Percentiles rank a stretch among this genome's conserved stretches.
Conservation (phyloP, 768 basidiomycete genomes). For the Mycena haematopus region DNA sequence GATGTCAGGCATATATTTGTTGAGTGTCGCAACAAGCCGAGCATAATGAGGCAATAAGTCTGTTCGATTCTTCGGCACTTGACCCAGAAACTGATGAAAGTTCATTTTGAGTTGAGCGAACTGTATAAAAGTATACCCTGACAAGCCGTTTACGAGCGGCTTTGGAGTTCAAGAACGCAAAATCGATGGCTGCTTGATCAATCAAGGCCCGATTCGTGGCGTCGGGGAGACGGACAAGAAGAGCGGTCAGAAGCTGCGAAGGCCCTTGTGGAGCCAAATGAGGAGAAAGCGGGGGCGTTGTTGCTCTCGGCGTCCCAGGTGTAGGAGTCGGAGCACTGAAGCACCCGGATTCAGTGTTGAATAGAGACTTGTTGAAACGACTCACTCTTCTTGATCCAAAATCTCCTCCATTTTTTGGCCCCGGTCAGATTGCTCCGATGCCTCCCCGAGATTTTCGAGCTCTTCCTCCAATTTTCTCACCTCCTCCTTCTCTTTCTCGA, state of each 20-base stretch:
- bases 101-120: background rate
- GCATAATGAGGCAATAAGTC: slow-evolving; percentile 95
- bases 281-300: slow-evolving; percentile 66
- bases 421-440: slow-evolving; percentile 36
- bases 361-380: slow-evolving; percentile 9
- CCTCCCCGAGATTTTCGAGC: slow-evolving; percentile 62
- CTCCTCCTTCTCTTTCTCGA: slow-evolving; percentile 69
- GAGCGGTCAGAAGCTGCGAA: slow-evolving; percentile 87
- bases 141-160: slow-evolving; percentile 91
- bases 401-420: slow-evolving; percentile 39
- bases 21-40: slow-evolving; percentile 85
- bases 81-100: slow-evolving; percentile 68
- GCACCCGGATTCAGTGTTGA: slow-evolving; percentile 31
- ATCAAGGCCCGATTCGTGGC: slow-evolving; percentile 90
- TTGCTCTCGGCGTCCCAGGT: slow-evolving; percentile 69
- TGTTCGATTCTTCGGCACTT: slow-evolving; percentile 85
- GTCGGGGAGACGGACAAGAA: slow-evolving; percentile 91
- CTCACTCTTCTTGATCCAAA: slow-evolving; percentile 45
- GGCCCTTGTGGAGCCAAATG: slow-evolving; percentile 87
- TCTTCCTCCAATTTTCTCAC: slow-evolving; percentile 80
- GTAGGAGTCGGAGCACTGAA: slow-evolving; percentile 63
- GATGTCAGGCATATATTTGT: slow-evolving; percentile 93
- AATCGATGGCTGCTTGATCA: slow-evolving; percentile 94
- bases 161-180: slow-evolving; percentile 96
- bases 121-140: slow-evolving; percentile 57